Evolutionary conservation across 306 rosid genomes (phyloP).

Genomic region (Rosa persica): DNA sequence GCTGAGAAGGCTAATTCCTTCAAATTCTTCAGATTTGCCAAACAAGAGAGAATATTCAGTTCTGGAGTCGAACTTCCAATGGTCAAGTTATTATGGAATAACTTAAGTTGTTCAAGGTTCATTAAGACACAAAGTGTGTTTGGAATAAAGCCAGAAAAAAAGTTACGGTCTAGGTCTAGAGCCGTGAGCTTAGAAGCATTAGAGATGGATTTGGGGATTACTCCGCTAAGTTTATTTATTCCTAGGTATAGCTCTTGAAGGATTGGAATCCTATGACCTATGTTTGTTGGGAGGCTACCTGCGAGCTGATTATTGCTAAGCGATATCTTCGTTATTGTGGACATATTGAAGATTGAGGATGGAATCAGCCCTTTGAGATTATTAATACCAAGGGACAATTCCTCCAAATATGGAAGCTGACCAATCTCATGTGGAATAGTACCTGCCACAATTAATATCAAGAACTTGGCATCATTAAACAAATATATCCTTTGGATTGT

Average conservation of each 20-base stretch:
- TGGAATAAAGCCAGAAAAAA: conserved; percentile 17
- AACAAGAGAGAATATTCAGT: neutral
- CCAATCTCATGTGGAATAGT: conserved; percentile 22
- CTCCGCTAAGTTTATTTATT: neutral
- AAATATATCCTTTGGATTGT: too few species aligned
- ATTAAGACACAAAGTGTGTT: neutral
- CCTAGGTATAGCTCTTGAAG: neutral
- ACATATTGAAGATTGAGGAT: conserved; percentile 25
- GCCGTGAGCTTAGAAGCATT: conserved; percentile 3
- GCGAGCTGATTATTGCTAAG: neutral
- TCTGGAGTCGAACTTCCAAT: neutral
- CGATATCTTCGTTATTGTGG: neutral
- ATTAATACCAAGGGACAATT: neutral
- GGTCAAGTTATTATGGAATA: neutral
- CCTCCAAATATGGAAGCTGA: conserved; percentile 2
- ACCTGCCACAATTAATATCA: neutral
- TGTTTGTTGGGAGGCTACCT: conserved; percentile 23
- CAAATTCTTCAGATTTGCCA: neutral
- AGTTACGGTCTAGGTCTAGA: neutral
- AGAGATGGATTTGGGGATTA: conserved; percentile 16
- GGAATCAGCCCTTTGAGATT: conserved; percentile 25
- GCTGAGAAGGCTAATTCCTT: neutral
- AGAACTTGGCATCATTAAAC: too few species aligned
- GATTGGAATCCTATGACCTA: conserved; percentile 17
- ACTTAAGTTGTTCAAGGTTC: neutral